These are phyloP conservation scores for Starmerella vitae DNA, from an alignment of 805 yeast species.

Conservation along the genomic window DNA sequence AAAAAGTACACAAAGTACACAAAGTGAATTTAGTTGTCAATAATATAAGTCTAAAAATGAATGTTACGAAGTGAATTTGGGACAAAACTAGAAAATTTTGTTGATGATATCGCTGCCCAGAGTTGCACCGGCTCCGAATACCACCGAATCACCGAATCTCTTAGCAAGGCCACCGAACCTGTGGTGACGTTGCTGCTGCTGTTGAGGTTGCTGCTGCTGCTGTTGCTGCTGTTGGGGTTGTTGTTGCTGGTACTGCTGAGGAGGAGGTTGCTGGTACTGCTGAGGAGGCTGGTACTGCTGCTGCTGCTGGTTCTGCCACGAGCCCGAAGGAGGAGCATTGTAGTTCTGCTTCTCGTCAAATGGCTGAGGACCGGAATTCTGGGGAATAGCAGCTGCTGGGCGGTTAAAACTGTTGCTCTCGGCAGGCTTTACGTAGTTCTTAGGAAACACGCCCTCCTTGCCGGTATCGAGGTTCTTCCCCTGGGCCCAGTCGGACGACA, in stretches of 20 bases:
- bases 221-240: constrained; percentile 18
- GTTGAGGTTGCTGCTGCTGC: constrained; percentile 20
- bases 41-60: neutral
- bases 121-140: constrained; percentile 94
- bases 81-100: constrained; percentile 17
- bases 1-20: neutral
- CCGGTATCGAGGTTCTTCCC: constrained; percentile 41
- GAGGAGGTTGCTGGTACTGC: constrained; percentile 18
- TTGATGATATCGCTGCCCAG: constrained; percentile 73
- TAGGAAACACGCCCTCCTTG: constrained; percentile 75
- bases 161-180: constrained; percentile 38
- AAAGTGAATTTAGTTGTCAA: neutral
- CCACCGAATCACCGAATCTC: constrained; percentile 80
- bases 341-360: constrained; percentile 18
- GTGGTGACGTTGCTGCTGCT: constrained; percentile 19
- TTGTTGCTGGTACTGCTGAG: constrained; percentile 19
- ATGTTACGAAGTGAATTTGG: too few relatives aligned
- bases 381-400: constrained; percentile 15
- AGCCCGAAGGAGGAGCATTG: constrained; percentile 12
- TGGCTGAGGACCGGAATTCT: constrained; percentile 12
- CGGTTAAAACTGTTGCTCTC: constrained; percentile 11
- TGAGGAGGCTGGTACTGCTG: constrained; percentile 14
- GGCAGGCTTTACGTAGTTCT: constrained; percentile 53
- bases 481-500: constrained; percentile 84
- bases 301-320: constrained; percentile 8